Percentiles rank a stretch among this genome's conserved stretches.
These are phyloP conservation scores for Paracoccidioides brasiliensis DNA, from an alignment of 2,329 filamentous ascomycete genomes.

Conservation along the genomic window DNA sequence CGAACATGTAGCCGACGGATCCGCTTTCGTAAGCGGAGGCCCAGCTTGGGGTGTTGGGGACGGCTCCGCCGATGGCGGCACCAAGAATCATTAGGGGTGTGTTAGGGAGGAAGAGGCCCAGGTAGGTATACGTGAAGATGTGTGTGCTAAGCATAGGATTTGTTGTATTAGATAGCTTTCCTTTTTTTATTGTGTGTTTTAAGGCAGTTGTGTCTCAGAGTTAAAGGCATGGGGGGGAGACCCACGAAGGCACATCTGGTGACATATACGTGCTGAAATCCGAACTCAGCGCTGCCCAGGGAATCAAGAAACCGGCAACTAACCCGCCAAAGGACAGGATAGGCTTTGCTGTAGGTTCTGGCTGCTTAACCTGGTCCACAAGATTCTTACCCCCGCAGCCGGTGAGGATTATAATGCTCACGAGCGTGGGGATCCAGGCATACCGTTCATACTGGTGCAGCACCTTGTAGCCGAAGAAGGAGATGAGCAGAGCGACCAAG, in stretches of 20 bases:
- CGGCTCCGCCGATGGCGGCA: conserved; percentile 50
- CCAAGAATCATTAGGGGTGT: conserved; percentile 50
- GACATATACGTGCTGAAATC: conserved; percentile 13
- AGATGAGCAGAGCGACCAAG: conserved; percentile 49
- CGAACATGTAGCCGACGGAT: conserved; percentile 49
- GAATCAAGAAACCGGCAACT: conserved; percentile 16
- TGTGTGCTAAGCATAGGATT: conserved; percentile 2
- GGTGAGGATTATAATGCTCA: conserved; percentile 12
- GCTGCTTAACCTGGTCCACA: conserved; percentile 1
- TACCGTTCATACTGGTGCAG: conserved; percentile 57
- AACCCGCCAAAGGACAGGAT: conserved; percentile 15
- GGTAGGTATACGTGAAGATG: conserved; percentile 11
- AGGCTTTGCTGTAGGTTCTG: conserved; percentile 9
- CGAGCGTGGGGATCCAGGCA: conserved; percentile 15
- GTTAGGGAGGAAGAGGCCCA: conserved; percentile 43
- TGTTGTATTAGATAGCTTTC: too few relatives aligned
- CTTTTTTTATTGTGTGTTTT: too few relatives aligned
- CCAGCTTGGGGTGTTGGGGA: conserved; percentile 41
- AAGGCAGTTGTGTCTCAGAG: too few relatives aligned
- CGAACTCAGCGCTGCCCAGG: conserved; percentile 14
- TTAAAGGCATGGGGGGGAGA: too few relatives aligned
- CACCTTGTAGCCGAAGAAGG: conserved; percentile 53
- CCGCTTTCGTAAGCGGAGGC: conserved; percentile 43
- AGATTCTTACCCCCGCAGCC: conserved; percentile 11
- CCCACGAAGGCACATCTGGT: background rate